Evolutionary conservation across 2,329 filamentous ascomycete genomes (phyloP).

Genomic region (Ophiocordyceps camponoti-leonardi): DNA sequence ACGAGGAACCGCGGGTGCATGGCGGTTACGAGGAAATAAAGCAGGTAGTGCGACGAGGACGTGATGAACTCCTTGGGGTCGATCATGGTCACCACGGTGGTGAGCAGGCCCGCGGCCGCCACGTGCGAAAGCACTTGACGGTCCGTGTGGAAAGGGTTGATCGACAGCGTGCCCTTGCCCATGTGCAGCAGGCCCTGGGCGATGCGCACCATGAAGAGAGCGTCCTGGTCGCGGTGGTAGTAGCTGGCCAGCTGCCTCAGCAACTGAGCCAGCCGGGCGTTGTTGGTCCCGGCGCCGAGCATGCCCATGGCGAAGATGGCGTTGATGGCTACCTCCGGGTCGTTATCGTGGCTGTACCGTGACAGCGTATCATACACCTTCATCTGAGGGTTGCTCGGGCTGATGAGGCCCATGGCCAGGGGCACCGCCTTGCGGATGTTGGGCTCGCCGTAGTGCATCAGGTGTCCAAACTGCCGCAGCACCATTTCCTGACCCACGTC

Average conservation of each 20-base stretch:
- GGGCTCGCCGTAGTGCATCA: slow-evolving; percentile 97
- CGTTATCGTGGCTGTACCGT: slow-evolving; percentile 94
- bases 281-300: slow-evolving; percentile 91
- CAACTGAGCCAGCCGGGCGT: slow-evolving; percentile 86
- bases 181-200: slow-evolving; percentile 95
- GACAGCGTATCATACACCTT: slow-evolving; percentile 98
- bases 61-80: slow-evolving; percentile 78
- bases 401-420: slow-evolving; percentile 89
- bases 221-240: slow-evolving; percentile 92
- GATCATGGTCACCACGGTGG: slow-evolving; percentile 83
- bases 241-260: slow-evolving; percentile 91
- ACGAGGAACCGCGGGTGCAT: slow-evolving; percentile 96
- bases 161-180: slow-evolving; percentile 92
- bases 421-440: slow-evolving; percentile 96
- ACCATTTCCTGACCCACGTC: slow-evolving; percentile 99
- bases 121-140: slow-evolving; percentile 89
- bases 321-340: slow-evolving; percentile 95
- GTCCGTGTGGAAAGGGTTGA: slow-evolving; percentile 99
- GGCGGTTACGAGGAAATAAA: slow-evolving; percentile 92
- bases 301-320: slow-evolving; percentile 99
- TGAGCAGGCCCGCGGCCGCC: slow-evolving; percentile 72
- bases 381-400: slow-evolving; percentile 98
- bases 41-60: slow-evolving; percentile 63
- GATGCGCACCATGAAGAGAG: slow-evolving; percentile 97
- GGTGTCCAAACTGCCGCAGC: slow-evolving; percentile 84